Conservation (phyloP, 2,329 filamentous ascomycete genomes). For the Penicillium sp. region DNA sequence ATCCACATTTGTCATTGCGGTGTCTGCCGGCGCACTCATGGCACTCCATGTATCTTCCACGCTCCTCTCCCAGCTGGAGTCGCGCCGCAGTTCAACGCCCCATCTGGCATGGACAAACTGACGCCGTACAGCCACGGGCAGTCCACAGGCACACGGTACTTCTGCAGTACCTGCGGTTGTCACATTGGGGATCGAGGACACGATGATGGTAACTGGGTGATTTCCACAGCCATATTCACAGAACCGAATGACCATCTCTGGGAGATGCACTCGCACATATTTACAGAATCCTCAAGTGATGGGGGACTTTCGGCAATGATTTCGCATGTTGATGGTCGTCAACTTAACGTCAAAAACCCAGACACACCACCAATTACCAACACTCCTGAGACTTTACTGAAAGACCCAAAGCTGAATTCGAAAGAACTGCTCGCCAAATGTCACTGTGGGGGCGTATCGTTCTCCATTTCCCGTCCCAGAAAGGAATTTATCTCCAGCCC, state of each 20-base stretch:
- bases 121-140: conserved; percentile 35
- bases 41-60: conserved; percentile 33
- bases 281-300: conserved; percentile 18
- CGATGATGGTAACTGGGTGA: conserved; percentile 17
- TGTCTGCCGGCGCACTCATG: conserved; percentile 45
- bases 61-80: conserved; percentile 21
- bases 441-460: conserved; percentile 47
- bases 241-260: conserved; percentile 18
- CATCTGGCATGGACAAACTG: conserved; percentile 19
- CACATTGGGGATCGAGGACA: conserved; percentile 27
- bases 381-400: not conserved
- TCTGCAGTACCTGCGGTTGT: conserved; percentile 49
- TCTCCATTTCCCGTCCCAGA: conserved; percentile 43
- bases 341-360: conserved; percentile 15
- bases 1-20: conserved; percentile 48
- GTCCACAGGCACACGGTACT: conserved; percentile 33
- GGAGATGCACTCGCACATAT: conserved; percentile 19
- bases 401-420: not conserved
- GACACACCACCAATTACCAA: not conserved
- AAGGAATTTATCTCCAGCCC: conserved; percentile 31
- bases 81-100: conserved; percentile 24
- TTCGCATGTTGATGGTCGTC: conserved; percentile 13
- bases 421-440: conserved; percentile 41
- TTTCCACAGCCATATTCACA: conserved; percentile 29
- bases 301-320: conserved; percentile 22